These are phyloP conservation scores for Colletotrichum liaoningense DNA, from an alignment of 2,329 filamentous ascomycete genomes.

Conservation along the genomic window DNA sequence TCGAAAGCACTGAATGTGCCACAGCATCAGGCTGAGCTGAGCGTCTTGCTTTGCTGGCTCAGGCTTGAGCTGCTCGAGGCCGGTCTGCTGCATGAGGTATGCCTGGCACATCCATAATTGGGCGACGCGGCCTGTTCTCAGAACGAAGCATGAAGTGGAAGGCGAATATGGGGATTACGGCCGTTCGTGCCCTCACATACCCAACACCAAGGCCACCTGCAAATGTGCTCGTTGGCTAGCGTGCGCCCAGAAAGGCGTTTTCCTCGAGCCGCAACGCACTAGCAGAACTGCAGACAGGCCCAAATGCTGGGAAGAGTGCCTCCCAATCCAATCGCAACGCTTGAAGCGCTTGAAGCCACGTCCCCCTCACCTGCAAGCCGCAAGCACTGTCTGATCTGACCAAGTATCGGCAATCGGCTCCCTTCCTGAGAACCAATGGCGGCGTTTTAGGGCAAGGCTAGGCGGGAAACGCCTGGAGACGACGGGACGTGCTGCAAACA, in stretches of 20 bases:
- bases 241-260: not conserved
- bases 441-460: not conserved
- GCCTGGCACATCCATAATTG: not conserved
- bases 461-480: not conserved
- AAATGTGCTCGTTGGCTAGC: not conserved
- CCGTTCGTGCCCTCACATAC: not conserved
- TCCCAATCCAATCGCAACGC: conserved; percentile 10
- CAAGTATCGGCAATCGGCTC: not conserved
- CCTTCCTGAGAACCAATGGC: conserved; percentile 2
- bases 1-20: not conserved
- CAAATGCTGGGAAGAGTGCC: not conserved
- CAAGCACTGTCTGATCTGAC: not conserved
- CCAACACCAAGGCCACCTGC: not conserved
- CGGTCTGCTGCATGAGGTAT: not conserved
- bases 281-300: not conserved
- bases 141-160: not conserved
- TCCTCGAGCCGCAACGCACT: conserved; percentile 12
- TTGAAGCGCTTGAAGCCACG: conserved; percentile 1
- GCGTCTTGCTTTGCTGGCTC: not conserved
- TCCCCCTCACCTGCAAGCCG: not conserved
- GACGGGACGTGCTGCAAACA: conserved; percentile 25
- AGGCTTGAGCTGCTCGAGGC: not conserved
- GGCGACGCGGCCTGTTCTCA: not conserved
- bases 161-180: not conserved
- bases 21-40: not conserved